These are phyloP conservation scores for Neoboletus magnificus DNA, from an alignment of 768 basidiomycete genomes.

Conservation along the genomic window DNA sequence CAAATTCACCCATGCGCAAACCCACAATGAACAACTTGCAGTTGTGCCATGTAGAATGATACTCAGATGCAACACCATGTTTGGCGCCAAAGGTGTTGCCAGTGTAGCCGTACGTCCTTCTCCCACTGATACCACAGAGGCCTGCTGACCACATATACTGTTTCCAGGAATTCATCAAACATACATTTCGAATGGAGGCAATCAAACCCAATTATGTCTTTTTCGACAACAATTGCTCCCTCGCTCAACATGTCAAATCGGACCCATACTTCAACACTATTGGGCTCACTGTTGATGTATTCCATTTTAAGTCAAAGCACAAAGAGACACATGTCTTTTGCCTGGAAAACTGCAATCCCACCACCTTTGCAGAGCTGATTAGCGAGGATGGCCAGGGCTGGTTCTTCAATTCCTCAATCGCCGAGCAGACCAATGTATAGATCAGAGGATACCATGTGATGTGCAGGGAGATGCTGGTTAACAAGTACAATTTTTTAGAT, in stretches of 20 bases:
- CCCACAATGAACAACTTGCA: slow-evolving; percentile 1
- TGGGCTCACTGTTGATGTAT: slow-evolving; percentile 34
- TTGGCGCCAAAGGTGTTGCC: no score
- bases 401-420: slow-evolving; percentile 36
- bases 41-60: not conserved
- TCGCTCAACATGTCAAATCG: not conserved
- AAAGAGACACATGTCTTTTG: no score
- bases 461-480: slow-evolving; percentile 31
- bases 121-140: no score
- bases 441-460: slow-evolving; percentile 35
- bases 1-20: not conserved
- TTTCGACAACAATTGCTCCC: slow-evolving; percentile 9
- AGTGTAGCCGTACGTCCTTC: no score
- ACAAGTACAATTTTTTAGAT: slow-evolving; percentile 34
- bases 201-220: no score
- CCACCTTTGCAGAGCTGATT: no score
- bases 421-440: slow-evolving; percentile 39
- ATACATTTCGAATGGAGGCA: not conserved
- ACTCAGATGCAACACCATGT: not conserved
- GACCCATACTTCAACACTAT: slow-evolving; percentile 14
- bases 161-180: slow-evolving; percentile 6
- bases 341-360: no score
- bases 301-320: no score
- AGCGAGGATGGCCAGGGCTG: slow-evolving; percentile 27
- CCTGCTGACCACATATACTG: no score